These are phyloP conservation scores for Zizania palustris DNA, from an alignment of 202 grass and related monocot species.

Conservation along the genomic window DNA sequence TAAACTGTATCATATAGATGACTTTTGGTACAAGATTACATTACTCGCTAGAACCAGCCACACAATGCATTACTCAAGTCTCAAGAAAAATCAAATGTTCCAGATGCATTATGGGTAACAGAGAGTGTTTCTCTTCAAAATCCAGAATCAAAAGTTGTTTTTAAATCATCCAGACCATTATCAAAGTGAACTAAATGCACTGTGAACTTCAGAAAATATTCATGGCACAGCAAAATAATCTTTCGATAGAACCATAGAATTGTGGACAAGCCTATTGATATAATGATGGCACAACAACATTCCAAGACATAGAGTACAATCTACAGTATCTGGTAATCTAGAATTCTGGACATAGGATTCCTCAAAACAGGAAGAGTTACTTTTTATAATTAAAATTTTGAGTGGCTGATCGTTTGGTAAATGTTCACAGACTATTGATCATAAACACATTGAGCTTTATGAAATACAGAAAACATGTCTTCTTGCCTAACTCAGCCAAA, in stretches of 20 bases:
- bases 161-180: not conserved
- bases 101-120: not conserved
- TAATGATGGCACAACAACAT: not conserved
- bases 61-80: conserved; percentile 14
- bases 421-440: not conserved
- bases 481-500: not conserved
- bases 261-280: not conserved
- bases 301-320: not conserved
- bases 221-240: not conserved
- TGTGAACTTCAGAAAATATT: not conserved
- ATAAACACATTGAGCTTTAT: not conserved
- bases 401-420: not conserved
- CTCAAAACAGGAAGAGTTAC: not conserved
- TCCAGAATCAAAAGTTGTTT: not conserved
- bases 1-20: not conserved
- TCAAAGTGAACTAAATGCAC: not conserved
- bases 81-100: not conserved
- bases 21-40: conserved; percentile 21
- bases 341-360: not conserved
- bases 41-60: not conserved
- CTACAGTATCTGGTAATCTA: not conserved
- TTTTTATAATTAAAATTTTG: not conserved
- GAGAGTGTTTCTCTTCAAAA: not conserved
- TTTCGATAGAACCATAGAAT: not conserved
- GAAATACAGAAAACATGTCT: not conserved